These are phyloP conservation scores for Pelargonium nanum DNA, from an alignment of 345 rosid genomes.

Conservation along the genomic window DNA sequence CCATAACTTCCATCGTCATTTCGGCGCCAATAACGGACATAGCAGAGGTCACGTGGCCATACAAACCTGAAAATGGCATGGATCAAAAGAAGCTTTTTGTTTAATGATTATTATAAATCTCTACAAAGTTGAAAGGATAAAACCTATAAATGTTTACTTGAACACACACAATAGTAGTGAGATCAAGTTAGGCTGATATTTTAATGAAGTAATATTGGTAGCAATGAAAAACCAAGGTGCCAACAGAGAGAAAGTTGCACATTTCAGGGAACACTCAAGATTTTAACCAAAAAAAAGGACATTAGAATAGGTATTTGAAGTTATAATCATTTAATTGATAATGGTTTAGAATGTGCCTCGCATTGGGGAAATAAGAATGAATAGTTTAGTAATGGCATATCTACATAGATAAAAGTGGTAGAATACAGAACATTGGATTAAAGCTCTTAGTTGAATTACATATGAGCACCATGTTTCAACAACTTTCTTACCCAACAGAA, in stretches of 20 bases:
- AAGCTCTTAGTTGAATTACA: not conserved
- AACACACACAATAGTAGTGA: not conserved
- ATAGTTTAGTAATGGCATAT: not conserved
- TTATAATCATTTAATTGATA: too few species aligned
- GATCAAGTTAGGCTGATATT: not conserved
- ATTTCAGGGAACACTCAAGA: not conserved
- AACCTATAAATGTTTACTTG: not conserved
- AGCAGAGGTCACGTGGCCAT: constrained; percentile 99
- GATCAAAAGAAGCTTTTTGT: not conserved
- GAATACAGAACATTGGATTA: not conserved
- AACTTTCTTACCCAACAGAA: not conserved
- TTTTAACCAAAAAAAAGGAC: not conserved
- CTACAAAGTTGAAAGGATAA: not conserved
- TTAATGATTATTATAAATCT: not conserved
- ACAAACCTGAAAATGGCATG: constrained; percentile 54
- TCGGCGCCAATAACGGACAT: constrained; percentile 97
- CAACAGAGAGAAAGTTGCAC: not conserved
- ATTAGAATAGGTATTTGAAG: not conserved
- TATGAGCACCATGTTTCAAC: not conserved
- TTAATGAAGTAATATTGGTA: not conserved
- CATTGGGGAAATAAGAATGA: not conserved
- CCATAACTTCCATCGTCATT: constrained; percentile 99
- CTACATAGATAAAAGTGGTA: not conserved
- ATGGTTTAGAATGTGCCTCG: not conserved
- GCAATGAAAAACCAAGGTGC: not conserved